Percentiles rank a stretch among this genome's conserved stretches.
Conservation (phyloP, 2,329 filamentous ascomycete species). For the Penicillium fuscoglaucum region DNA sequence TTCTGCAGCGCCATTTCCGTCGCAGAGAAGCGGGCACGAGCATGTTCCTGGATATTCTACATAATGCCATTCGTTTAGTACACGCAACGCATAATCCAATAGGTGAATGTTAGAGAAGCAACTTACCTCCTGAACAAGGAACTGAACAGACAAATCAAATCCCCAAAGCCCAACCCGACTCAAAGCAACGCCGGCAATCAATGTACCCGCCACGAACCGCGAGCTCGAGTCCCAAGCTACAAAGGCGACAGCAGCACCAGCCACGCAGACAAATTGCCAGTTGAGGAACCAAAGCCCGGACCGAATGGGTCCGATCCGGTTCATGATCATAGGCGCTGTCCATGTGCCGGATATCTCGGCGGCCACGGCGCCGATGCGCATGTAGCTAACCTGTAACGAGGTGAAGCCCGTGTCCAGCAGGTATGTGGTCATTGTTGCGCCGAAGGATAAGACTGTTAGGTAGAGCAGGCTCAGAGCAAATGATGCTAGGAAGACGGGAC, state of each 20-base stretch:
- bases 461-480: conserved; percentile 54
- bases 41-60: conserved; percentile 55
- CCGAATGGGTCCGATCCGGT: conserved; percentile 59
- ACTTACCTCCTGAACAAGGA: conserved; percentile 61
- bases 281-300: conserved; percentile 69
- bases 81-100: neutral
- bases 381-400: conserved; percentile 49
- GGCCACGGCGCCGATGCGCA: conserved; percentile 49
- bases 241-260: conserved; percentile 45
- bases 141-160: conserved; percentile 61
- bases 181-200: conserved; percentile 54
- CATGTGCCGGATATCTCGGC: conserved; percentile 58
- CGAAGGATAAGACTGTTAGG: conserved; percentile 57
- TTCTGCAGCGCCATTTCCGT: conserved; percentile 69
- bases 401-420: conserved; percentile 53
- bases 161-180: conserved; percentile 64
- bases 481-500: conserved; percentile 46
- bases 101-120: neutral
- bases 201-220: conserved; percentile 46
- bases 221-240: conserved; percentile 22
- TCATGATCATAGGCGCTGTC: conserved; percentile 53
- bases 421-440: conserved; percentile 58
- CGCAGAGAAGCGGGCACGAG: conserved; percentile 68
- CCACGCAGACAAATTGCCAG: conserved; percentile 64
- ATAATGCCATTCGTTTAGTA: neutral